Conservation (phyloP, 2,329 filamentous ascomycete species). For the Aspergillus melleus region DNA sequence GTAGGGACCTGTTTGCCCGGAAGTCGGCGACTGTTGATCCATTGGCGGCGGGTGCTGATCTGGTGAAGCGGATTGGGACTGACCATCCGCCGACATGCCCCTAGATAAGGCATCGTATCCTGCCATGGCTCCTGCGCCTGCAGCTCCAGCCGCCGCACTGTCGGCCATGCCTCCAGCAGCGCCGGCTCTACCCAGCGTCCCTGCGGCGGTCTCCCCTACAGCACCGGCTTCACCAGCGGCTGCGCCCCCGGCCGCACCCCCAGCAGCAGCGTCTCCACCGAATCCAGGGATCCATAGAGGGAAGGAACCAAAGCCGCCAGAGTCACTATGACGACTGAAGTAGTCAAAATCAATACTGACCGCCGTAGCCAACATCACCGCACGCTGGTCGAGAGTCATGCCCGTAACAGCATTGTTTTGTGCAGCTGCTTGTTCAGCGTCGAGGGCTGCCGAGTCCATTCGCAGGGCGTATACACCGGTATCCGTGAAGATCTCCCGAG, state of each 20-base stretch:
- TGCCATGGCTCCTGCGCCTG: constrained; percentile 60
- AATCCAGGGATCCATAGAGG: constrained; percentile 53
- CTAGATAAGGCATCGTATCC: constrained; percentile 65
- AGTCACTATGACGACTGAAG: constrained; percentile 60
- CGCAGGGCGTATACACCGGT: constrained; percentile 64
- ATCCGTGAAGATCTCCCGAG: constrained; percentile 65
- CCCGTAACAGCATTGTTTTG: constrained; percentile 38
- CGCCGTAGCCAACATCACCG: constrained; percentile 66
- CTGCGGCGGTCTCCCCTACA: constrained; percentile 39
- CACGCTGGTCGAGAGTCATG: constrained; percentile 66
- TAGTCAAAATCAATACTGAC: constrained; percentile 68
- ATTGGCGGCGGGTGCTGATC: constrained; percentile 17
- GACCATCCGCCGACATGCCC: constrained; percentile 40
- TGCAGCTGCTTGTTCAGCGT: constrained; percentile 34
- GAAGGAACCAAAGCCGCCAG: constrained; percentile 50
- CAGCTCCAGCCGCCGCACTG: constrained; percentile 46
- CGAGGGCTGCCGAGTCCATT: constrained; percentile 60
- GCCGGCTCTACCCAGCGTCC: constrained; percentile 38
- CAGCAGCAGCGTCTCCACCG: constrained; percentile 42
- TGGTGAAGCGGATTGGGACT: constrained; percentile 15
- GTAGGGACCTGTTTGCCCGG: constrained; percentile 22
- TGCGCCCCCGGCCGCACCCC: constrained; percentile 39
- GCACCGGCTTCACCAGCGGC: constrained; percentile 40
- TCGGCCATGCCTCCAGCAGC: constrained; percentile 42
- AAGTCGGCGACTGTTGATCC: constrained; percentile 16